Percentiles rank a stretch among this genome's conserved stretches.
Conservation (phyloP, 2,329 filamentous ascomycete genomes). For the Fonsecaea nubica region DNA sequence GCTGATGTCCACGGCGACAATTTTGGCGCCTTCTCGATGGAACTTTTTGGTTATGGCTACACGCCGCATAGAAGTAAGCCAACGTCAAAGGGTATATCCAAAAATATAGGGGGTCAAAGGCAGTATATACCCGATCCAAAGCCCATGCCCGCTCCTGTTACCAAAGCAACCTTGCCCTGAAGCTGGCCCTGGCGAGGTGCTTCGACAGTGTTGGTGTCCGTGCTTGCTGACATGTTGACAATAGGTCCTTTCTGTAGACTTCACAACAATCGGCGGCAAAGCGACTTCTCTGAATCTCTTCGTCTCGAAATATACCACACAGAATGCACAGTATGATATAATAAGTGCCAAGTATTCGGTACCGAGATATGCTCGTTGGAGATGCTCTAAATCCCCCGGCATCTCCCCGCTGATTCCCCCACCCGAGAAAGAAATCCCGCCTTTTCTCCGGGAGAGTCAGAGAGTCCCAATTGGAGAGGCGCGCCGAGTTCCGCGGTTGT, state of each 20-base stretch:
- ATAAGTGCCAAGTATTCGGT: background rate
- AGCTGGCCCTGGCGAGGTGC: constrained; percentile 36
- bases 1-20: constrained; percentile 44
- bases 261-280: background rate
- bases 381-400: background rate
- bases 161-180: constrained; percentile 50
- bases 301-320: background rate
- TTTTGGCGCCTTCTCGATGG: constrained; percentile 46
- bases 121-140: constrained; percentile 42
- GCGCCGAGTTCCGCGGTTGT: background rate
- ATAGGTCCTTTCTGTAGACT: background rate
- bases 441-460: background rate
- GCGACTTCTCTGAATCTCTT: background rate
- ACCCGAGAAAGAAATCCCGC: background rate
- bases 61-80: background rate
- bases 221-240: background rate
- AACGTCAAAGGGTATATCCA: background rate
- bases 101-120: no score
- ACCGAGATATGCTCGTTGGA: background rate
- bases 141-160: constrained; percentile 54
- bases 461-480: background rate
- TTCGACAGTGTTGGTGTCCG: background rate
- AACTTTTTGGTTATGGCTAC: constrained; percentile 49
- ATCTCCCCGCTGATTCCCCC: background rate
- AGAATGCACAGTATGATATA: background rate